These are phyloP conservation scores for Mrakiaceae sp. DNA, from an alignment of 1,284 basidiomycete species.

Conservation along the genomic window DNA sequence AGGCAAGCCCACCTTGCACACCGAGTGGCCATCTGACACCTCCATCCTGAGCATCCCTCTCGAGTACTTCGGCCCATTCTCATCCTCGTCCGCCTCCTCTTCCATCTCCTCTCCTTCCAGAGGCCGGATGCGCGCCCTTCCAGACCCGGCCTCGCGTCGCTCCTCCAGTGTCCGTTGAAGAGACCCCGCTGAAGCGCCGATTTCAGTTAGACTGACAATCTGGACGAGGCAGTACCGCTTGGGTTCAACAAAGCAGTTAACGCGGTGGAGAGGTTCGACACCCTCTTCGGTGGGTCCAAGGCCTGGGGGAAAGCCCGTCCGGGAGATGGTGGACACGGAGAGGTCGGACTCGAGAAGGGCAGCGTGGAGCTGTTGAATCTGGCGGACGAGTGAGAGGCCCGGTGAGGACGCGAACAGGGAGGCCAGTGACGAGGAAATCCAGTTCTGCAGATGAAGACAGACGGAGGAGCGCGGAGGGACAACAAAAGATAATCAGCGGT, in stretches of 20 bases:
- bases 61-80: slow-evolving; percentile 15
- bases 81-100: slow-evolving; percentile 20
- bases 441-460: not conserved
- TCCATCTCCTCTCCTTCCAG: slow-evolving; percentile 15
- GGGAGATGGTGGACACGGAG: not conserved
- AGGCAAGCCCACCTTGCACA: not conserved
- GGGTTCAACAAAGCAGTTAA: not conserved
- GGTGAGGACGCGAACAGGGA: not conserved
- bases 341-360: slow-evolving; percentile 1
- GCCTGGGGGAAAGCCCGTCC: slow-evolving; percentile 2
- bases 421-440: not conserved
- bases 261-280: not conserved
- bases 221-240: slow-evolving; percentile 5
- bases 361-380: not conserved
- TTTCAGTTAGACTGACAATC: slow-evolving; percentile 8
- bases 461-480: not conserved
- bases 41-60: slow-evolving; percentile 21
- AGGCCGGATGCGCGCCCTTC: slow-evolving; percentile 1
- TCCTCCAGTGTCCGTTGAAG: slow-evolving; percentile 3
- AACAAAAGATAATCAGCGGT: not conserved
- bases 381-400: not conserved
- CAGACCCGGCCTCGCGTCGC: slow-evolving; percentile 3
- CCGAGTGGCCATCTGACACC: slow-evolving; percentile 18
- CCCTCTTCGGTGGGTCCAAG: not conserved
- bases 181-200: slow-evolving; percentile 4